Evolutionary conservation across 2,329 filamentous ascomycete genomes (phyloP).

Genomic region (Colletotrichum somersetense): DNA sequence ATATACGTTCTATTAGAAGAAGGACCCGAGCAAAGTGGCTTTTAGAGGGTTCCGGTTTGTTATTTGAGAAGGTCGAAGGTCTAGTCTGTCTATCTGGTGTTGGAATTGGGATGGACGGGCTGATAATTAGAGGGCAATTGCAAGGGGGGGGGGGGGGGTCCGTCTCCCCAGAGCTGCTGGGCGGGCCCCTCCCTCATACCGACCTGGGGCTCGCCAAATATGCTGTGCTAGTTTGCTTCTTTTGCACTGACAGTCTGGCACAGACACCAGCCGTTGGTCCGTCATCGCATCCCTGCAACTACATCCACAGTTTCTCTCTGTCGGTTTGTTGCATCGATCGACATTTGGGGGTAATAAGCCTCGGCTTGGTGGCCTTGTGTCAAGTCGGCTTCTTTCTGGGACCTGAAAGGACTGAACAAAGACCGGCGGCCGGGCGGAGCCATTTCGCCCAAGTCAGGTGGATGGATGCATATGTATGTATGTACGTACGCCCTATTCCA

Average conservation of each 20-base stretch:
- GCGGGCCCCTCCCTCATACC: background rate
- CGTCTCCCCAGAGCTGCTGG: background rate
- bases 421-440: background rate
- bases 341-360: background rate
- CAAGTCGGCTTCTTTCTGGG: background rate
- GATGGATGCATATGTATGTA: background rate
- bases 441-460: background rate
- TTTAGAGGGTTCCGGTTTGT: background rate
- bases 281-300: background rate
- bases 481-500: background rate
- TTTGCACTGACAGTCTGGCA: slow-evolving; percentile 2
- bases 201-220: slow-evolving; percentile 1
- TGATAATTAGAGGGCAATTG: background rate
- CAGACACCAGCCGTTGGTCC: slow-evolving; percentile 23
- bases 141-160: too few relatives aligned
- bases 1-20: background rate
- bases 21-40: slow-evolving; percentile 8
- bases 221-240: slow-evolving; percentile 24
- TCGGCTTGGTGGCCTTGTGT: background rate
- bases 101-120: slow-evolving; percentile 12
- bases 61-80: slow-evolving; percentile 32
- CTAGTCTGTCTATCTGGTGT: background rate
- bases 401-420: background rate
- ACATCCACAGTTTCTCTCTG: background rate
- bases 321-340: background rate